Percentiles rank a stretch among this genome's conserved stretches.
Conservation (phyloP, 257 asterid species). For the Asclepias syriaca region DNA sequence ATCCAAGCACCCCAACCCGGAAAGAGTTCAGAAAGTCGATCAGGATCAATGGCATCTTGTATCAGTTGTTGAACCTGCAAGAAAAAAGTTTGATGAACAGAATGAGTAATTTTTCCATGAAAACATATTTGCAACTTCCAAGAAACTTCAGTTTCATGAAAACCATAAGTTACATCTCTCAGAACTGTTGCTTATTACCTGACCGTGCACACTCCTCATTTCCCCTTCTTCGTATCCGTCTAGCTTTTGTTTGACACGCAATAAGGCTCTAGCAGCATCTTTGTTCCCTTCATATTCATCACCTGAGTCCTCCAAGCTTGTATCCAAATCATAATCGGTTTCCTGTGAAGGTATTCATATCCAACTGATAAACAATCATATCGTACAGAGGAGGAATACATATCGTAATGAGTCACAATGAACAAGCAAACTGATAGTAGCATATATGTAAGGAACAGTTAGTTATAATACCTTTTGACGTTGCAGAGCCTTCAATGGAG, state of each 20-base stretch:
- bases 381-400: background rate
- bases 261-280: slow-evolving; percentile 96
- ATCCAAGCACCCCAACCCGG: slow-evolving; percentile 99
- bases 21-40: slow-evolving; percentile 86
- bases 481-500: slow-evolving; percentile 95
- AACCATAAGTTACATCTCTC: background rate
- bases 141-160: background rate
- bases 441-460: background rate
- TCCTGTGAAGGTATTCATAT: slow-evolving; percentile 36
- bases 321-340: slow-evolving; percentile 62
- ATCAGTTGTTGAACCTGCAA: slow-evolving; percentile 92
- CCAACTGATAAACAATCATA: background rate
- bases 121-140: background rate
- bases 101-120: background rate
- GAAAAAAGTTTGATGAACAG: background rate
- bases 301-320: slow-evolving; percentile 66
- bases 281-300: slow-evolving; percentile 85
- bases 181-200: slow-evolving; percentile 40
- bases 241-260: slow-evolving; percentile 97
- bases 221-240: slow-evolving; percentile 99
- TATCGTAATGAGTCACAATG: background rate
- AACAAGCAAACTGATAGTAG: background rate
- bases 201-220: slow-evolving; percentile 90
- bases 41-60: slow-evolving; percentile 93
- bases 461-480: slow-evolving; percentile 72